phyloP scores from a whole-genome alignment of 2,329 filamentous ascomycete genomes.

The Claviceps spartinae region DNA sequence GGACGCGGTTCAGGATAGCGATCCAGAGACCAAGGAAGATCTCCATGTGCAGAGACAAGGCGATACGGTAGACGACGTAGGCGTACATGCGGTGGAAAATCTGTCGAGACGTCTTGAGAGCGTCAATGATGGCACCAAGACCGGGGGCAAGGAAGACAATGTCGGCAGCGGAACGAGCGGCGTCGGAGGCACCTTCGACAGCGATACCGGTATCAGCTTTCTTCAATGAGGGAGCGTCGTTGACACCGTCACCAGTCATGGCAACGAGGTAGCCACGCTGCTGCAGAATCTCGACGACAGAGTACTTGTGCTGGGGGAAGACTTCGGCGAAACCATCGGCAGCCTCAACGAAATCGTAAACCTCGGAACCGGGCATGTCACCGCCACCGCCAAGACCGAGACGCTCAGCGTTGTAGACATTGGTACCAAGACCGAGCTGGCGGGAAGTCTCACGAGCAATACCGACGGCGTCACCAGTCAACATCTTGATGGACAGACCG shows the following conservation, averaged over 20 bases:
- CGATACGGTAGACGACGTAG: slow-evolving; percentile 91
- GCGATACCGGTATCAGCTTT: slow-evolving; percentile 96
- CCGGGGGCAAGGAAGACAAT: slow-evolving; percentile 89
- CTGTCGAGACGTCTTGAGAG: slow-evolving; percentile 82
- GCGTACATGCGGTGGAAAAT: slow-evolving; percentile 97
- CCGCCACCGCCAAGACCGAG: slow-evolving; percentile 81
- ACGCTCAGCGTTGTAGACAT: slow-evolving; percentile 87
- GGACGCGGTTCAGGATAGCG: slow-evolving; percentile 67
- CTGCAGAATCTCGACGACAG: slow-evolving; percentile 85
- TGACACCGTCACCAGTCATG: slow-evolving; percentile 94
- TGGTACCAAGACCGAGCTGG: slow-evolving; percentile 81
- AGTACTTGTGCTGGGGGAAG: slow-evolving; percentile 92
- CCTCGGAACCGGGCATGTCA: slow-evolving; percentile 86
- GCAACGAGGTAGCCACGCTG: slow-evolving; percentile 87
- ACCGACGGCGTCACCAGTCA: slow-evolving; percentile 87
- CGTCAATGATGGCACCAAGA: slow-evolving; percentile 84
- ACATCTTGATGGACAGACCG: slow-evolving; percentile 88
- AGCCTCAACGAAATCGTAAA: slow-evolving; percentile 91
- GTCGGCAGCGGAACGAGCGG: slow-evolving; percentile 80
- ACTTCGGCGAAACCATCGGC: slow-evolving; percentile 92
- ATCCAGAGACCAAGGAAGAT: slow-evolving; percentile 90
- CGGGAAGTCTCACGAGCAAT: slow-evolving; percentile 86
- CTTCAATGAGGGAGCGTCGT: slow-evolving; percentile 84
- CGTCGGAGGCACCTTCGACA: slow-evolving; percentile 82
- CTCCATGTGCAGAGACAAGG: slow-evolving; percentile 78